These are phyloP conservation scores for Leptographium wingfieldii DNA, from an alignment of 2,329 filamentous ascomycete species.

Conservation along the genomic window DNA sequence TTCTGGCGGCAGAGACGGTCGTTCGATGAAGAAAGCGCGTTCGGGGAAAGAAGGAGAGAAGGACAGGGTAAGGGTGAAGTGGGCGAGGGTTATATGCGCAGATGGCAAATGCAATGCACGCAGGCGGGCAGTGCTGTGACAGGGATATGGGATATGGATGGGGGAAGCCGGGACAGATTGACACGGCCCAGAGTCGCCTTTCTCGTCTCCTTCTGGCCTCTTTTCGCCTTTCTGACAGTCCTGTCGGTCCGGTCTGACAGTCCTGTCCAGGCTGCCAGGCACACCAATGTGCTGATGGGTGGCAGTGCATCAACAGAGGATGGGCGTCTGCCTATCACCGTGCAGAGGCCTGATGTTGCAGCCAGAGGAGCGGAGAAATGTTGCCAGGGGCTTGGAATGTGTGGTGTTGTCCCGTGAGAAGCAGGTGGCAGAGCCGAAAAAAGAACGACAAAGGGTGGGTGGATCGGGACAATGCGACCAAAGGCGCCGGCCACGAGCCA, in stretches of 20 bases:
- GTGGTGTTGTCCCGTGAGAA: not conserved
- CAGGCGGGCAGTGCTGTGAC: not conserved
- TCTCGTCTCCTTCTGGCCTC: not conserved
- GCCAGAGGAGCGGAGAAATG: not conserved
- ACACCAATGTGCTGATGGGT: not conserved
- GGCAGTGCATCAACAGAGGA: not conserved
- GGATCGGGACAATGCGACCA: not conserved
- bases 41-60: not conserved
- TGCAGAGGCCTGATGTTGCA: not conserved
- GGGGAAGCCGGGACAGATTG: not conserved
- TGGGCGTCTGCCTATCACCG: not conserved
- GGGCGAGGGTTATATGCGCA: slow-evolving; percentile 1
- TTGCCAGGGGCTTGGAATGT: not conserved
- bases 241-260: not conserved
- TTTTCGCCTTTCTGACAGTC: not conserved
- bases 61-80: not conserved
- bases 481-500: not conserved
- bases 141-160: not conserved
- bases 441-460: not conserved
- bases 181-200: not conserved
- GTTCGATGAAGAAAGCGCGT: not conserved
- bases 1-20: not conserved
- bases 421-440: not conserved
- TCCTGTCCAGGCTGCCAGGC: not conserved
- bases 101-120: not conserved